Conservation (phyloP, 257 asterid species). For the Lycium barbarum region DNA sequence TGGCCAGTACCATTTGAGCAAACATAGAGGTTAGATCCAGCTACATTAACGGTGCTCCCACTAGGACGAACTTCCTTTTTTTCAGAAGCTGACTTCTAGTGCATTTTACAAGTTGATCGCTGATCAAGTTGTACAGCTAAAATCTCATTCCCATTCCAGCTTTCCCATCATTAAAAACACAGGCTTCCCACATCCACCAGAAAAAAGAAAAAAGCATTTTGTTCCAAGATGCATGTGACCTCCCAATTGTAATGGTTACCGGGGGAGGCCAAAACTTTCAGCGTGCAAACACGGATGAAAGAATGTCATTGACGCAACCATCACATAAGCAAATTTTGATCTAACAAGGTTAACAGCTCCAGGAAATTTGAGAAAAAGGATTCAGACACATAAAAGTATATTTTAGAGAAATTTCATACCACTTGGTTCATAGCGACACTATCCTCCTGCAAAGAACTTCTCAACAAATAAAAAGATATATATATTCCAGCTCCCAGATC, state of each 20-base stretch:
- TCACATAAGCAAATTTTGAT: background rate
- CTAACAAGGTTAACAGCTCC: slow-evolving; percentile 3
- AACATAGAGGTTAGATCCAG: background rate
- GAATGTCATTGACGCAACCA: background rate
- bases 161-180: background rate
- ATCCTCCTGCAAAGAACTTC: slow-evolving; percentile 73
- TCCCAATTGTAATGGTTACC: background rate
- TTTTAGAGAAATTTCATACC: slow-evolving; percentile 47
- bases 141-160: background rate
- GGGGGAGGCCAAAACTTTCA: slow-evolving; percentile 8
- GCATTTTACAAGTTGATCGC: slow-evolving; percentile 8
- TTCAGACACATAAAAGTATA: background rate
- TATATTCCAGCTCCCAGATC: slow-evolving; percentile 96
- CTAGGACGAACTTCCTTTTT: background rate
- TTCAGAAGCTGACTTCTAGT: slow-evolving; percentile 8
- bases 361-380: slow-evolving; percentile 12
- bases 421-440: slow-evolving; percentile 59
- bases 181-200: slow-evolving; percentile 23
- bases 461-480: slow-evolving; percentile 68
- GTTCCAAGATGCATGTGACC: background rate
- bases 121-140: background rate
- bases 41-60: background rate
- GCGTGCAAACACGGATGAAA: background rate
- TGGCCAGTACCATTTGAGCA: slow-evolving; percentile 8
- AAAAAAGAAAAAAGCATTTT: background rate